Evolutionary conservation across 306 rosid species (phyloP).

Genomic region (Alnus glutinosa): DNA sequence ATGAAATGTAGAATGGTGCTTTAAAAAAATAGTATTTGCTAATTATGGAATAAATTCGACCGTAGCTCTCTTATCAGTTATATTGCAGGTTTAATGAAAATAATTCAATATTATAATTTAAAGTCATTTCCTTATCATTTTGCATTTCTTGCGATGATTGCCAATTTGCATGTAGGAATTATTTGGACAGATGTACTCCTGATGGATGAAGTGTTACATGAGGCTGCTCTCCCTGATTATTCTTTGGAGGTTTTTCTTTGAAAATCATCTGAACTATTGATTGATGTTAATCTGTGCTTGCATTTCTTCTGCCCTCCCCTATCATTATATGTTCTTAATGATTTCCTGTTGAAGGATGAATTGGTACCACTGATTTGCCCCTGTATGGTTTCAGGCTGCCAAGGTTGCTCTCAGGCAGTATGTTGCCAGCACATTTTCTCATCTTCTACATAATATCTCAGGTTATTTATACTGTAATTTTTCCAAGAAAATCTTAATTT

Average conservation of each 20-base stretch:
- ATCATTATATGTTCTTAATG: conserved; percentile 12
- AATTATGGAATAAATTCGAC: neutral
- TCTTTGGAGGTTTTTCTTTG: conserved; percentile 63
- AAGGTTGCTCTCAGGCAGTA: conserved; percentile 45
- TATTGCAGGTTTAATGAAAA: neutral
- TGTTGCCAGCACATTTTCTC: conserved; percentile 57
- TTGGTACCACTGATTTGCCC: conserved; percentile 16
- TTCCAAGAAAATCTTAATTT: conserved; percentile 24
- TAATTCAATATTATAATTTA: neutral
- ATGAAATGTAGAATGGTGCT: neutral
- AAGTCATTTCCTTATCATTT: conserved; percentile 3
- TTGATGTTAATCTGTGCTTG: conserved; percentile 18
- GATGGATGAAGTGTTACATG: conserved; percentile 70
- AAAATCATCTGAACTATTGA: conserved; percentile 17
- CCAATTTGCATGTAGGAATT: conserved; percentile 45
- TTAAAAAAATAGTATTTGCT: neutral
- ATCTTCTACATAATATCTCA: conserved; percentile 64
- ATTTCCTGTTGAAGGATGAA: conserved; percentile 19
- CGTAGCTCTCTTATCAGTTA: neutral
- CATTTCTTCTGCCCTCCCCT: conserved; percentile 6
- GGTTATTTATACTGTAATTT: conserved; percentile 44
- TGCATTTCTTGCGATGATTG: conserved; percentile 20
- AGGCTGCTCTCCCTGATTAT: conserved; percentile 61
- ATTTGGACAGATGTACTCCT: conserved; percentile 67
- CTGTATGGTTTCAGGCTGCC: conserved; percentile 56